phyloP scores from a whole-genome alignment of 306 rosid species.

The Morella rubra region DNA sequence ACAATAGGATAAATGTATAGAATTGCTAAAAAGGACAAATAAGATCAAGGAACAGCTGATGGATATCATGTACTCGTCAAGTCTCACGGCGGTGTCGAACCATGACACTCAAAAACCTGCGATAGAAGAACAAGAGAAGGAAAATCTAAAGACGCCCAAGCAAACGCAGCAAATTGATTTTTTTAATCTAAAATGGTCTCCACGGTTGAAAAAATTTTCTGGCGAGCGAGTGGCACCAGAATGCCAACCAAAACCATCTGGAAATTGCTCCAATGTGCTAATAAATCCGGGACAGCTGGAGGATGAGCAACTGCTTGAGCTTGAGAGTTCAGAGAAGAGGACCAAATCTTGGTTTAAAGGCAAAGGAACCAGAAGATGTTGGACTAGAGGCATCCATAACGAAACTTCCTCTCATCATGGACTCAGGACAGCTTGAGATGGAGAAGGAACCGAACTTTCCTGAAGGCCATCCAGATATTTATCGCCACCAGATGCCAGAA shows the following conservation, averaged over 20 bases:
- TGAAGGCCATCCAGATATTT: background rate
- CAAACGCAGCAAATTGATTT: background rate
- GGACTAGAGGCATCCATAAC: constrained; percentile 6
- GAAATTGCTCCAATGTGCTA: background rate
- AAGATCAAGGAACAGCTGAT: constrained; percentile 4
- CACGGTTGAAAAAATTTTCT: background rate
- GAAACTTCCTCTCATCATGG: background rate
- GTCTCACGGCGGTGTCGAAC: background rate
- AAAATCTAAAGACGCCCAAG: background rate
- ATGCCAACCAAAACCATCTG: background rate
- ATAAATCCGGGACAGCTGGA: background rate
- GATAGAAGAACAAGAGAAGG: constrained; percentile 1
- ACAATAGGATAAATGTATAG: constrained; percentile 4
- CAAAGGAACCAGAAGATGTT: background rate
- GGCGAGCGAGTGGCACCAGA: background rate
- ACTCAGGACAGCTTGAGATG: constrained; percentile 4
- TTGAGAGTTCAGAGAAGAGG: background rate
- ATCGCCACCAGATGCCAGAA: background rate
- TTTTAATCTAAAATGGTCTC: background rate
- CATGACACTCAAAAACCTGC: background rate
- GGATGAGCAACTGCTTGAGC: background rate
- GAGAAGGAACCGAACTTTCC: background rate
- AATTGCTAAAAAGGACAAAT: constrained; percentile 9
- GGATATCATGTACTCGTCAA: background rate
- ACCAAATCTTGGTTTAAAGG: background rate